Conservation (phyloP, 2,329 filamentous ascomycete genomes). For the Aureobasidium leucospermi region DNA sequence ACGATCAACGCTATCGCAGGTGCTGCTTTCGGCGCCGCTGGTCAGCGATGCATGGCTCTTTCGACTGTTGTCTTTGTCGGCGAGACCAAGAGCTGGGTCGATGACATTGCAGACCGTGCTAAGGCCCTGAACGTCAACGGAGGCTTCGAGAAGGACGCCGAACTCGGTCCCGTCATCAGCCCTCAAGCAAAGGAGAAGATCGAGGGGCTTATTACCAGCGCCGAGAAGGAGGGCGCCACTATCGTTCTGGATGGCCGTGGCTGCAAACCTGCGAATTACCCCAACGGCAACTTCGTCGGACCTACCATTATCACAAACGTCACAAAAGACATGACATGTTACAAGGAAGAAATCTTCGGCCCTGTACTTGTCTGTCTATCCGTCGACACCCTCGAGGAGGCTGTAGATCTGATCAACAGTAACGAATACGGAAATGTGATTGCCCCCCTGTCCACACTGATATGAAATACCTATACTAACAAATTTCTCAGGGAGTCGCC, state of each 20-base stretch:
- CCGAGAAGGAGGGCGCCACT: slow-evolving; percentile 72
- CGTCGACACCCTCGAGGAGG: slow-evolving; percentile 69
- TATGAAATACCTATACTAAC: not conserved
- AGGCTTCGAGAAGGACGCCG: slow-evolving; percentile 72
- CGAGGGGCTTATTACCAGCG: slow-evolving; percentile 65
- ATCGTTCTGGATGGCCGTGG: slow-evolving; percentile 76
- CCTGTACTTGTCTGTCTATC: slow-evolving; percentile 77
- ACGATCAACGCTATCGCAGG: slow-evolving; percentile 77
- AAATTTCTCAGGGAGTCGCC: slow-evolving; percentile 51
- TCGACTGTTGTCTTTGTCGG: slow-evolving; percentile 78
- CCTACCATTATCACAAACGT: slow-evolving; percentile 80
- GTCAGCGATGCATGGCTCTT: slow-evolving; percentile 80
- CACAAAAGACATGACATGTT: slow-evolving; percentile 74
- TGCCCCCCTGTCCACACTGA: no score
- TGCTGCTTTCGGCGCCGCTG: slow-evolving; percentile 76
- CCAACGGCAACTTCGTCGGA: slow-evolving; percentile 75
- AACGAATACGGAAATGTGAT: slow-evolving; percentile 72
- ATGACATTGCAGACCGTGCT: slow-evolving; percentile 69
- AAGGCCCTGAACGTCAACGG: slow-evolving; percentile 68
- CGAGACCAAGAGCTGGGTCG: slow-evolving; percentile 76
- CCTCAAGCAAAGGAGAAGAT: slow-evolving; percentile 73
- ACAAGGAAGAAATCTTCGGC: slow-evolving; percentile 78
- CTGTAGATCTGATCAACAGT: slow-evolving; percentile 71
- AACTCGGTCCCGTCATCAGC: slow-evolving; percentile 75
- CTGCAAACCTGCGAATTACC: slow-evolving; percentile 68